Conservation (phyloP, 768 basidiomycete genomes). For the Lactifluus piperatus region DNA sequence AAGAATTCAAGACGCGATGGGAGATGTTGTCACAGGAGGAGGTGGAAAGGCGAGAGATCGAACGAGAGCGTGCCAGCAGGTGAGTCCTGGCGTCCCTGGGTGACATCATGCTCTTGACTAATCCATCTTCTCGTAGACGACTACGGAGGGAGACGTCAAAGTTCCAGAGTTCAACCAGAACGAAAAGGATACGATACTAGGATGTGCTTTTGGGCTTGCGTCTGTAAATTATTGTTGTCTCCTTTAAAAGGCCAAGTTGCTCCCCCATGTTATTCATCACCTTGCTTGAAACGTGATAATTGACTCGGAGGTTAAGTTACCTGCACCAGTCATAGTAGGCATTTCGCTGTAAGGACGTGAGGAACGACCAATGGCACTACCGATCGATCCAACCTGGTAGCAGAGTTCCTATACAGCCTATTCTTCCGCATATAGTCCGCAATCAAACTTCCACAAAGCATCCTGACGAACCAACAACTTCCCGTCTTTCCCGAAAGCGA, state of each 20-base stretch:
- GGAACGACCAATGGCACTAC: too few species aligned
- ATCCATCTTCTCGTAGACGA: conserved; percentile 32
- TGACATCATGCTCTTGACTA: background rate
- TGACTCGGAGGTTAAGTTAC: background rate
- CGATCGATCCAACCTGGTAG: too few species aligned
- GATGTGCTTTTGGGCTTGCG: background rate
- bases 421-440: background rate
- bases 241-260: background rate
- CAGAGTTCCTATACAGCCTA: background rate
- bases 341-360: too few species aligned
- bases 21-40: conserved; percentile 86
- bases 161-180: conserved; percentile 38
- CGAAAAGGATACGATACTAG: conserved; percentile 21
- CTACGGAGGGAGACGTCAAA: conserved; percentile 59
- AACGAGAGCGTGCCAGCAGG: conserved; percentile 79
- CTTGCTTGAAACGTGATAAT: too few species aligned
- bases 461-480: conserved; percentile 3
- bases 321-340: background rate
- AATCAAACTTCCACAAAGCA: conserved; percentile 13
- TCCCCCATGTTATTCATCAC: background rate
- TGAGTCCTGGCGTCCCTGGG: conserved; percentile 24
- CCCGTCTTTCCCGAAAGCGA: conserved; percentile 11
- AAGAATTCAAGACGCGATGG: conserved; percentile 83
- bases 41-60: conserved; percentile 81
- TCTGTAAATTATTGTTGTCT: background rate